phyloP scores from a whole-genome alignment of 2,329 filamentous ascomycete species.

The Davidsoniella eucalypti region DNA sequence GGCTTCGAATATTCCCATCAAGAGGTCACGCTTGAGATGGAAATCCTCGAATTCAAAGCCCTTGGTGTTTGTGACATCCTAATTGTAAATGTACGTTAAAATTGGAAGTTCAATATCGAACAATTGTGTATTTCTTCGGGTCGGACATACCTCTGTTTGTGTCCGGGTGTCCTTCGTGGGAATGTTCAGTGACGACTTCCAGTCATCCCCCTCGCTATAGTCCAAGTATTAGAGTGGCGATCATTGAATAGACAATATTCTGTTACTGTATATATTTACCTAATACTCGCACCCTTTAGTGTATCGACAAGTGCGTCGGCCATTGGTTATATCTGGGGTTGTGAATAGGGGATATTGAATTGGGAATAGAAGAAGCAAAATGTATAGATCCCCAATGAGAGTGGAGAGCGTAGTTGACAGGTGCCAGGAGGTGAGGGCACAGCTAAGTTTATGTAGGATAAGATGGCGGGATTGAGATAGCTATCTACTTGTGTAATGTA shows the following conservation, averaged over 20 bases:
- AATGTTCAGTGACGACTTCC: conserved; percentile 57
- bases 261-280: conserved; percentile 18
- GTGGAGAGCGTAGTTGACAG: neutral
- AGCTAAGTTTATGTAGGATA: neutral
- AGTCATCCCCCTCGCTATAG: conserved; percentile 38
- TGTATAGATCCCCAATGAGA: neutral
- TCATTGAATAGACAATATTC: neutral
- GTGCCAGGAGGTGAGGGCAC: neutral
- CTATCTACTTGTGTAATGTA: too few relatives aligned
- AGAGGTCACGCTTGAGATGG: conserved; percentile 78
- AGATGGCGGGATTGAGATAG: too few relatives aligned
- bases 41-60: conserved; percentile 97
- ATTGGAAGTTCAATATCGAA: neutral
- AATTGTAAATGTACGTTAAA: conserved; percentile 9
- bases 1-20: conserved; percentile 99
- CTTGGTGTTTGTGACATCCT: conserved; percentile 98
- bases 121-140: neutral
- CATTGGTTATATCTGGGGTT: conserved; percentile 22
- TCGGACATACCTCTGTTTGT: conserved; percentile 54
- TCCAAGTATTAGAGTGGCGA: conserved; percentile 17
- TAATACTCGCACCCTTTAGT: conserved; percentile 26
- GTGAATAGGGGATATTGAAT: neutral
- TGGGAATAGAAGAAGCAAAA: neutral
- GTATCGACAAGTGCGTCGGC: conserved; percentile 30
- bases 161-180: conserved; percentile 60